Evolutionary conservation across 2,329 filamentous ascomycete species (phyloP), one percentile per base, ranked within the genome.

Genomic region (Pseudogymnoascus sp.): DNA sequence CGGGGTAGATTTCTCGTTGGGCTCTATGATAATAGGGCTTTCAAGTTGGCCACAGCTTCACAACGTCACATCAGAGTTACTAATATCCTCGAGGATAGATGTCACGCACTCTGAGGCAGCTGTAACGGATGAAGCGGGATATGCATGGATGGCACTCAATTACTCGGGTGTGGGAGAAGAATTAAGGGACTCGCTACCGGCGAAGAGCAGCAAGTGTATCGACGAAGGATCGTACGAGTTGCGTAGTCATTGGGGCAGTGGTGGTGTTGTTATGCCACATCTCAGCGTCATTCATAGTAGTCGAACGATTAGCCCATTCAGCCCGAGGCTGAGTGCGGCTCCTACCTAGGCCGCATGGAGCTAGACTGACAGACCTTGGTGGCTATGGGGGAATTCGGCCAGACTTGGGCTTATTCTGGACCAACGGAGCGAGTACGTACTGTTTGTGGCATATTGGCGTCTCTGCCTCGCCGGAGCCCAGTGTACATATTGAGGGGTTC

Each of bases 341-440:
- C 48, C 48, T 5, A 15, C 5, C 29, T 55, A 55, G 44, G 27
- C 48, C 21, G 48, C 3, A 55, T 33, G 5, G 2, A 55, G 48
- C 48, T 55, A 55, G 48, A 55, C 48, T 55, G 48, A 55, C 44
- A 55, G 48, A 55, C 48, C 48, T 55, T 55, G 48, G 48, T 55
- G 48, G 48, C 48, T 55, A 55, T 55, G 48, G 48, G 29, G 29
- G 7, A 33, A 15, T 15, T 55, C 29, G 48, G 48, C 48, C 48
- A 55, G 48, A 55, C 29, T 55, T 55, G 48, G 48, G 48, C 27
- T 55, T 55, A 55, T 55, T 55, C n/a, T 55, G 48, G 48, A 2
- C 48, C 48, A 55, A 55, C 48, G 29, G 48, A 55, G 48, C 8
- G 21, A 10, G 48, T 55, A 55, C 48, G 48, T 33, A 33, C 44